These are phyloP conservation scores for Phlyctochytrium planicorne DNA, from an alignment of 192 early-diverging fungal genomes.

Conservation along the genomic window DNA sequence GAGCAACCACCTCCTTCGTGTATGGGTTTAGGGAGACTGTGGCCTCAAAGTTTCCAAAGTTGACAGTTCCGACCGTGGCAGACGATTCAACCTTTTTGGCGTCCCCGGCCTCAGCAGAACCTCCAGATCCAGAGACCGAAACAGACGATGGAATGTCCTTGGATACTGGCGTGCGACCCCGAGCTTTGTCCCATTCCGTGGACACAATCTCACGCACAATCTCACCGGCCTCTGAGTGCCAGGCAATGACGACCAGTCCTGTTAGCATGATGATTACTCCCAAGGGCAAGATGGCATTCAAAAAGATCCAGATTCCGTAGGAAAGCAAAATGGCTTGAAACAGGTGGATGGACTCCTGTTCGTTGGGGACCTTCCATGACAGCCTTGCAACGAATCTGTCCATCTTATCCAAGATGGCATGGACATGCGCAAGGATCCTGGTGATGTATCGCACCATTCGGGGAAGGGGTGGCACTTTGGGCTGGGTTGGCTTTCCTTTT, in stretches of 20 bases:
- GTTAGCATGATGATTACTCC: slow-evolving; percentile 1
- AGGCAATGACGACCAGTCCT: slow-evolving; percentile 12
- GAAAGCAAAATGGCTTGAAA: slow-evolving; percentile 18
- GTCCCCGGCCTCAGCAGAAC: neutral
- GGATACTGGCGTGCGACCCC: neutral
- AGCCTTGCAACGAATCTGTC: slow-evolving; percentile 15
- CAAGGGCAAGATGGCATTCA: slow-evolving; percentile 4
- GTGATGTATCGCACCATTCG: neutral
- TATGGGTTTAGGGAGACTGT: neutral
- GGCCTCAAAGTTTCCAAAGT: neutral
- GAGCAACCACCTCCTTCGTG: neutral
- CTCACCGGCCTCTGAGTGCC: slow-evolving; percentile 21
- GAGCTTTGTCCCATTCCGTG: neutral
- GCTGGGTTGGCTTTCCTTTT: neutral
- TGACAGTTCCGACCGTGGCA: neutral
- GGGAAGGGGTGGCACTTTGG: neutral
- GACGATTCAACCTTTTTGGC: neutral
- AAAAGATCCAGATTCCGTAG: neutral
- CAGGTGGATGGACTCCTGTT: slow-evolving; percentile 11
- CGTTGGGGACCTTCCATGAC: slow-evolving; percentile 16
- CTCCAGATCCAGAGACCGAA: neutral
- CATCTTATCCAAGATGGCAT: slow-evolving; percentile 9
- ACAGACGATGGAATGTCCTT: neutral
- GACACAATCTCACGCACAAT: neutral
- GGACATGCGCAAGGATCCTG: slow-evolving; percentile 3